A percentile compares a stretch with the other conserved stretches of the same genome.
Evolutionary conservation across 23 red algal species (phyloP).

Genomic region (Gracilariopsis chorda): DNA sequence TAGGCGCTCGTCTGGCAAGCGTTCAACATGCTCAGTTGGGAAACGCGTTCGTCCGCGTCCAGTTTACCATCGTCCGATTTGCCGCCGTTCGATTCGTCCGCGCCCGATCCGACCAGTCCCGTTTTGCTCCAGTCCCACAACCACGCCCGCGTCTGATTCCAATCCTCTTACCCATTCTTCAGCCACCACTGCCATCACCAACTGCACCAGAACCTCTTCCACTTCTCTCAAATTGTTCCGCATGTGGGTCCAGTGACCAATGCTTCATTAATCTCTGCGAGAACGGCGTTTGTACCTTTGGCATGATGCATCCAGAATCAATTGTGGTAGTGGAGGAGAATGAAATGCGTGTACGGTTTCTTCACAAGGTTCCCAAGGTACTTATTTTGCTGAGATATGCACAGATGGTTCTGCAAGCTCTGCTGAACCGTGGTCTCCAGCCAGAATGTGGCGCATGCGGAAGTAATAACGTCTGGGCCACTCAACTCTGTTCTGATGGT

Average conservation of each 20-base stretch:
- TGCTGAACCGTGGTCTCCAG: not conserved
- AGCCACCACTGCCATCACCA: no score
- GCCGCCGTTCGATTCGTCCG: not conserved
- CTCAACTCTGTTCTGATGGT: not conserved
- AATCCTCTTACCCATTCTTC: not conserved
- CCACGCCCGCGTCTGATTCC: not conserved
- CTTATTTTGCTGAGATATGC: not conserved
- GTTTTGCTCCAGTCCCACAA: not conserved
- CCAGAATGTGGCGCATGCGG: not conserved
- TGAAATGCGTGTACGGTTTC: not conserved
- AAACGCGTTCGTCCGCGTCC: not conserved
- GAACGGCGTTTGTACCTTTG: not conserved
- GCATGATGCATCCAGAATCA: not conserved
- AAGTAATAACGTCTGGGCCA: not conserved
- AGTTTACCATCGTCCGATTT: not conserved
- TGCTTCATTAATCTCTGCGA: constrained; percentile 1
- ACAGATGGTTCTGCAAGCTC: not conserved
- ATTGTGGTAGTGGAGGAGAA: not conserved
- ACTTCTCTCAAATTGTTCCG: not conserved
- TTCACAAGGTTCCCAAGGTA: not conserved
- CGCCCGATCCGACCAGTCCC: not conserved
- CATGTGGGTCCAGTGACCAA: not conserved
- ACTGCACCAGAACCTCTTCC: not conserved
- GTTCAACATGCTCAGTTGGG: not conserved
- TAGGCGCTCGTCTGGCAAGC: no score